These are phyloP conservation scores for Stenogyne calaminthoides DNA, from an alignment of 305 asterid genomes.

Conservation along the genomic window DNA sequence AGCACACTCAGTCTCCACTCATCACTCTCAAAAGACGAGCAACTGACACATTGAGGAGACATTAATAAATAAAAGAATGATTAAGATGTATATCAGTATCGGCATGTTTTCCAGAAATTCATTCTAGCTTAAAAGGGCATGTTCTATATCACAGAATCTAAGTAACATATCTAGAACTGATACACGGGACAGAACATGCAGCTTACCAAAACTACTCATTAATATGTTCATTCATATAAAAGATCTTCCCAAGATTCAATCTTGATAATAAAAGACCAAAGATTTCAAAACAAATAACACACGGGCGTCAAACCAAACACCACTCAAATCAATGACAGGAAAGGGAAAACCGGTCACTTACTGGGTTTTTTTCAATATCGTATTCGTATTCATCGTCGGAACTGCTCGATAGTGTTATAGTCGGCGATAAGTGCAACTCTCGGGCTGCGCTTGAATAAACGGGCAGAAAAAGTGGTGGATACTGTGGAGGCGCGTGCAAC, in stretches of 20 bases:
- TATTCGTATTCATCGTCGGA: slow-evolving; percentile 98
- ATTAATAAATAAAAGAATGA: too few species aligned
- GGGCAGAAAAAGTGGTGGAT: slow-evolving; percentile 29
- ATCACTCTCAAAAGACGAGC: too few species aligned
- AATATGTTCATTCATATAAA: slow-evolving; percentile 3
- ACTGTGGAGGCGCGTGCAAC: slow-evolving; percentile 57
- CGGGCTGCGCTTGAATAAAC: slow-evolving; percentile 23
- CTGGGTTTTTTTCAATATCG: slow-evolving; percentile 84
- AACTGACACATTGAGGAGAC: too few species aligned
- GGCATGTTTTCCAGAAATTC: too few species aligned
- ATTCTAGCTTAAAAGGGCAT: too few species aligned
- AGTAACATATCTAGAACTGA: too few species aligned
- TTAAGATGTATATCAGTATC: too few species aligned
- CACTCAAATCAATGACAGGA: not conserved
- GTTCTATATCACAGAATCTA: too few species aligned
- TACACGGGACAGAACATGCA: too few species aligned
- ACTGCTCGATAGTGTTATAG: too few species aligned
- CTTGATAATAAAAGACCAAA: not conserved
- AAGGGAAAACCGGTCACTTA: slow-evolving; percentile 30
- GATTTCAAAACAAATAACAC: not conserved
- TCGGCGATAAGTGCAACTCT: too few species aligned
- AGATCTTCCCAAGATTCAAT: slow-evolving; percentile 1
- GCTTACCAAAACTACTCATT: slow-evolving; percentile 4
- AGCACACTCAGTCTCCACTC: too few species aligned
- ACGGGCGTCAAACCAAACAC: slow-evolving; percentile 21